These are phyloP conservation scores for Aspergillus neotritici DNA, from an alignment of 2,329 filamentous ascomycete species.

Conservation along the genomic window DNA sequence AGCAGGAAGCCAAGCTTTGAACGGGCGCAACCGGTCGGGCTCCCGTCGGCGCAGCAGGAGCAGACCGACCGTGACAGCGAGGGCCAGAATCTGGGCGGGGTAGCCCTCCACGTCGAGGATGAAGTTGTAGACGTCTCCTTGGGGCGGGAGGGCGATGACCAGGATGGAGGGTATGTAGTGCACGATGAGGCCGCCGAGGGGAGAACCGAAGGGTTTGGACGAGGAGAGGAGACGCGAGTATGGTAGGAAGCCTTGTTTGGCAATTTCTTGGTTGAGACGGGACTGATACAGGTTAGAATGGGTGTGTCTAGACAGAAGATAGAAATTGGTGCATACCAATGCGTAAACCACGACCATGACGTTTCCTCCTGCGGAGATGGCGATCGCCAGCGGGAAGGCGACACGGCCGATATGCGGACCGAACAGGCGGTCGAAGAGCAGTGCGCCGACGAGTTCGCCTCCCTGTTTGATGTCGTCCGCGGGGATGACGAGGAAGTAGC, in stretches of 20 bases:
- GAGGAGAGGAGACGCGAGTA: slow-evolving; percentile 57
- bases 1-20: slow-evolving; percentile 59
- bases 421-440: slow-evolving; percentile 62
- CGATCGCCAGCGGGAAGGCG: slow-evolving; percentile 58
- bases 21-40: slow-evolving; percentile 58
- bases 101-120: slow-evolving; percentile 69
- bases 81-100: slow-evolving; percentile 55
- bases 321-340: slow-evolving; percentile 46
- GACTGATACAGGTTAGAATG: slow-evolving; percentile 41
- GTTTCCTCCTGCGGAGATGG: slow-evolving; percentile 61
- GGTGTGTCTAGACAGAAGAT: slow-evolving; percentile 3
- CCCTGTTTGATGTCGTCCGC: slow-evolving; percentile 60
- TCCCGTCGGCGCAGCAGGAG: slow-evolving; percentile 56
- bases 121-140: slow-evolving; percentile 63
- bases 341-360: slow-evolving; percentile 68
- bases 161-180: slow-evolving; percentile 64
- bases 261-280: slow-evolving; percentile 66
- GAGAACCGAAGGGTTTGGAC: slow-evolving; percentile 61
- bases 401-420: slow-evolving; percentile 52
- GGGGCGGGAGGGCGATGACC: slow-evolving; percentile 61
- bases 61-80: slow-evolving; percentile 55
- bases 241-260: slow-evolving; percentile 64
- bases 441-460: slow-evolving; percentile 60
- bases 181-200: slow-evolving; percentile 61
- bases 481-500: slow-evolving; percentile 60